These are phyloP conservation scores for Climacium dendroides DNA, from an alignment of 225 moss, liverwort and hornwort genomes.

Conservation along the genomic window DNA sequence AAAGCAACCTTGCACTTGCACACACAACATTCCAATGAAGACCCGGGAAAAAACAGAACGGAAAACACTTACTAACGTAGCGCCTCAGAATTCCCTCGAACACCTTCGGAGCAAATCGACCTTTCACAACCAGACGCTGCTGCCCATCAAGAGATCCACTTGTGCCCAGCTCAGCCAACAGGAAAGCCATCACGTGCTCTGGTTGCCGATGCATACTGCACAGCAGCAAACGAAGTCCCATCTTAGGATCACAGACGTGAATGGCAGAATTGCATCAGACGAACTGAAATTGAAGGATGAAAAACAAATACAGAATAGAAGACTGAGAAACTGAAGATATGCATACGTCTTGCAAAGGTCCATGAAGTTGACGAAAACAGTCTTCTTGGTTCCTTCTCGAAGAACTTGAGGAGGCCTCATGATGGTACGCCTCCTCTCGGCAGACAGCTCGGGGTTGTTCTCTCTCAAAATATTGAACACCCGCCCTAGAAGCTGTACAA, in stretches of 20 bases:
- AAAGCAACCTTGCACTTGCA: neutral
- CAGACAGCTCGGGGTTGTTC: too few relatives aligned
- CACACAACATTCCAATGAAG: neutral
- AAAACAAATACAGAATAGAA: too few relatives aligned
- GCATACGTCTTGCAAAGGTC: too few relatives aligned
- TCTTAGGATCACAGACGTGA: neutral
- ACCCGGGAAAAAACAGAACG: neutral
- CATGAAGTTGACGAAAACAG: too few relatives aligned
- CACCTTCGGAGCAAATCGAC: conserved; percentile 79
- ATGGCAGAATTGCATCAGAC: too few relatives aligned
- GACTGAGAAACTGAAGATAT: too few relatives aligned
- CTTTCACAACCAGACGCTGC: conserved; percentile 84
- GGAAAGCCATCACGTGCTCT: conserved; percentile 94
- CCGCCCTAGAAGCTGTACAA: too few relatives aligned
- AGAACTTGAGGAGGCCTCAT: too few relatives aligned
- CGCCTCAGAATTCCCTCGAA: conserved; percentile 92
- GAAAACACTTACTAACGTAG: conserved; percentile 76
- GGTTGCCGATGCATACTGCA: conserved; percentile 85
- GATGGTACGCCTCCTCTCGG: too few relatives aligned
- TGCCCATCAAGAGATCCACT: conserved; percentile 88
- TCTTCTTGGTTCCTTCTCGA: too few relatives aligned
- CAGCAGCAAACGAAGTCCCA: neutral
- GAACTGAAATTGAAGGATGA: too few relatives aligned
- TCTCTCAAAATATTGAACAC: too few relatives aligned
- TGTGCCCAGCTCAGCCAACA: conserved; percentile 79